These are phyloP conservation scores for Glycine soja DNA, from an alignment of 306 rosid species.

Conservation along the genomic window DNA sequence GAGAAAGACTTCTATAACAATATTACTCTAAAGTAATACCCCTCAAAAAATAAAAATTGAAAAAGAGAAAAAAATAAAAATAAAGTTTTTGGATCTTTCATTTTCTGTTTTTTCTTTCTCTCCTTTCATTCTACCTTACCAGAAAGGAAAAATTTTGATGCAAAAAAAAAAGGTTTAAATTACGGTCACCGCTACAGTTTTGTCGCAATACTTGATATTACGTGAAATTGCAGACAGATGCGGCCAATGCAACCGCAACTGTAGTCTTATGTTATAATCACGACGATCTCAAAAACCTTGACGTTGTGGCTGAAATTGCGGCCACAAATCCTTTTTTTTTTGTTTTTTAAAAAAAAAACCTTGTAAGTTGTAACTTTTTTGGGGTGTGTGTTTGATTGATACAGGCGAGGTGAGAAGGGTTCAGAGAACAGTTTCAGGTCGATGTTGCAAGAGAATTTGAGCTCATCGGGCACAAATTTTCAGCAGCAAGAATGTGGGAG, in stretches of 20 bases:
- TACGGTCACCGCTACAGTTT: not conserved
- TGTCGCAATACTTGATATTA: not conserved
- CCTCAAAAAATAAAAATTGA: not conserved
- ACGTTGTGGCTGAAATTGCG: not conserved
- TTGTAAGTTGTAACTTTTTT: not conserved
- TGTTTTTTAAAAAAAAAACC: no score
- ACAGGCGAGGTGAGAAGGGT: slow-evolving; percentile 59
- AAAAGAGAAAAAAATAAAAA: not conserved
- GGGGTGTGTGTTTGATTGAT: slow-evolving; percentile 3
- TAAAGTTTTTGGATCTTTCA: slow-evolving; percentile 13
- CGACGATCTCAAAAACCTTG: not conserved
- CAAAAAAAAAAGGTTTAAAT: not conserved
- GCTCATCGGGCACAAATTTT: slow-evolving; percentile 54
- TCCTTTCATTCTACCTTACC: slow-evolving; percentile 5
- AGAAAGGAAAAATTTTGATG: slow-evolving; percentile 36
- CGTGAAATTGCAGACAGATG: not conserved
- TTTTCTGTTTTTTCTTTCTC: slow-evolving; percentile 19
- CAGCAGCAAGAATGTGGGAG: slow-evolving; percentile 65
- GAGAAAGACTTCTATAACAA: slow-evolving; percentile 26
- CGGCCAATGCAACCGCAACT: not conserved
- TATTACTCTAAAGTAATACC: slow-evolving; percentile 1
- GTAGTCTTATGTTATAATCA: not conserved
- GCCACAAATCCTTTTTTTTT: not conserved
- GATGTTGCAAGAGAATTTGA: slow-evolving; percentile 79
- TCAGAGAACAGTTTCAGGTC: slow-evolving; percentile 72